Base-by-base conservation (phyloP, 768 basidiomycete species). In the Podaxis pistillaris region DNA sequence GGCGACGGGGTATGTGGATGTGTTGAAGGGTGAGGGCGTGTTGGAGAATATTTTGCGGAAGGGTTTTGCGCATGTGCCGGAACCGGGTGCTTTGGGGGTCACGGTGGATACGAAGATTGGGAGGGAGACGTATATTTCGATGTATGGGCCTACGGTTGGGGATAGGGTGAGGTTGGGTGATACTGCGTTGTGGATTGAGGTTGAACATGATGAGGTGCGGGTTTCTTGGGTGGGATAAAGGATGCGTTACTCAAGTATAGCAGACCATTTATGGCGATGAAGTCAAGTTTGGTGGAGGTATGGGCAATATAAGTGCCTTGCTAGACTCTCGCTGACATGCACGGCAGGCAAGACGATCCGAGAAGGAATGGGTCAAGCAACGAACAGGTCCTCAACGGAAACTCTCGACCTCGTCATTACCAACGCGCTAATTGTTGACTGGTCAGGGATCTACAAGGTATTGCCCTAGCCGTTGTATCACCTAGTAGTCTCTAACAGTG, bases 251-350 rank as follows among this genome's bases (percentile, higher is more conserved):
- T 26, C 54, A 56, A 61, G 1, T 15, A 59, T 64, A 28, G 33
- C 62, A 93, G 87, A 91, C 96, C 4, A 78, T 86, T 3, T 96
- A 97, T 70, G 97, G 96, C 1, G 96, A 98, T 63, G 96, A 98
- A 75, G 90, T 93, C 76, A 98, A 98, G 76, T 99, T 99, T 68
- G 97, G 97, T 7, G 96, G 95, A 69, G 96, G 94, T 87, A 68
- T 65, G 76, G 19, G 9, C 4, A 24, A 7, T 3, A 11, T 63
- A 17, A 13, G 47, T 49, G 47, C 47, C 22, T 8, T 19, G 15
- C 51, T 52, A 17, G 51, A 3, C 26, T 63, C 4, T 65, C 40
- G 41, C 60, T 41, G 46, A 67, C 15, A 69, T 44, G 50, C 56
- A 24, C 49, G 52, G 11, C 65, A 93, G 93, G 95, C 17, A 98